Conservation (phyloP, 2,329 filamentous ascomycete genomes). For the Epichloe elymi region DNA sequence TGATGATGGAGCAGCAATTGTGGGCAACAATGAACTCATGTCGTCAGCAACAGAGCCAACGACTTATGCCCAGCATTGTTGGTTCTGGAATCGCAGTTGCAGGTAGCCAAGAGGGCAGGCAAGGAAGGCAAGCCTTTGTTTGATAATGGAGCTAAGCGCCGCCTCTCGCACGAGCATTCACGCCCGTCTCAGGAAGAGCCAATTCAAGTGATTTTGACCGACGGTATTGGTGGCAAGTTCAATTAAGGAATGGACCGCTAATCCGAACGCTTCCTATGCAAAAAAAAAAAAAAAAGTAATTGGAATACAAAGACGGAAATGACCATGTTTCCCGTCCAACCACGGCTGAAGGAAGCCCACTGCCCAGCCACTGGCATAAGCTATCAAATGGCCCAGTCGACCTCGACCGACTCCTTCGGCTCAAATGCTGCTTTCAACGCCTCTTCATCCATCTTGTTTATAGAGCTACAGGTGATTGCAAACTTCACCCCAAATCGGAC, state of each 20-base stretch:
- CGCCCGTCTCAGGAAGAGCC: neutral
- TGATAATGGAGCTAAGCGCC: no score
- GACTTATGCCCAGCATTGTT: no score
- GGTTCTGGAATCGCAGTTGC: no score
- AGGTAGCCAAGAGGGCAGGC: no score
- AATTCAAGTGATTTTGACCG: neutral
- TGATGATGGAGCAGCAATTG: no score
- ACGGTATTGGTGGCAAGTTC: neutral
- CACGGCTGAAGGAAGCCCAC: neutral
- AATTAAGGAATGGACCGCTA: neutral
- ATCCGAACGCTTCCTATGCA: conserved; percentile 3
- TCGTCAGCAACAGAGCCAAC: no score
- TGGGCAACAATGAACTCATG: no score
- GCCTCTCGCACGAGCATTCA: no score
- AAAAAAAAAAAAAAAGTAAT: conserved; percentile 2
- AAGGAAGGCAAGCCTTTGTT: no score
- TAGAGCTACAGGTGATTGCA: neutral
- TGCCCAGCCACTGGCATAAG: neutral
- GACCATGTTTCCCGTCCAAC: neutral
- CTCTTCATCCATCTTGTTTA: neutral
- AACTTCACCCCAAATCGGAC: neutral
- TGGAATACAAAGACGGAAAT: neutral
- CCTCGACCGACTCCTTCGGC: neutral
- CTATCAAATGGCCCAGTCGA: neutral
- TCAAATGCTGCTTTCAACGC: neutral